These are phyloP conservation scores for Bipolaris bicolor DNA, from an alignment of 2,329 filamentous ascomycete species.

Conservation along the genomic window DNA sequence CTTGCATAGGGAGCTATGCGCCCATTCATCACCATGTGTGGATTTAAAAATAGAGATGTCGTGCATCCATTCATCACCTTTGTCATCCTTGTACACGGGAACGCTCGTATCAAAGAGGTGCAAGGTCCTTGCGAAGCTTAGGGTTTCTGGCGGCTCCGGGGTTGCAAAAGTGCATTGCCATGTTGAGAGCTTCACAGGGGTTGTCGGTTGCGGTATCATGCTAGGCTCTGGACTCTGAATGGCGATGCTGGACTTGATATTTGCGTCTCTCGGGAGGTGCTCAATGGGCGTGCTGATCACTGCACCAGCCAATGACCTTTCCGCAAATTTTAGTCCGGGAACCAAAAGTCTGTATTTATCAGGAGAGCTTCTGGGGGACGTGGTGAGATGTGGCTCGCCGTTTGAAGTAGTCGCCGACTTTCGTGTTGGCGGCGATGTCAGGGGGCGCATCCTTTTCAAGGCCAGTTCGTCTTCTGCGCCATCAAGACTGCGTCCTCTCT, in stretches of 20 bases:
- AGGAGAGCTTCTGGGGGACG: not conserved
- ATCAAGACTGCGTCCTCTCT: not conserved
- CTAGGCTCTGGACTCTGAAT: not conserved
- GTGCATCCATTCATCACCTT: not conserved
- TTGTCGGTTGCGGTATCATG: constrained; percentile 1
- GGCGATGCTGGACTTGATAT: constrained; percentile 18
- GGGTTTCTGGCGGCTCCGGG: constrained; percentile 21
- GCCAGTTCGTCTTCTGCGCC: constrained; percentile 7
- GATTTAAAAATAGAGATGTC: constrained; percentile 37
- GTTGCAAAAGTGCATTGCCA: constrained; percentile 7
- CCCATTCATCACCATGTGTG: constrained; percentile 32
- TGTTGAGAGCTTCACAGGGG: not conserved
- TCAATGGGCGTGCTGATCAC: not conserved
- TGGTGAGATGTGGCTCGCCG: not conserved
- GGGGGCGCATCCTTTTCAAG: constrained; percentile 21
- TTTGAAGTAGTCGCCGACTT: not conserved
- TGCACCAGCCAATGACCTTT: constrained; percentile 8
- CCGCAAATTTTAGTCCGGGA: constrained; percentile 9
- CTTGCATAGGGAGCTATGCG: constrained; percentile 31
- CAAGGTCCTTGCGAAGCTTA: constrained; percentile 32
- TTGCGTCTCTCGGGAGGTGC: constrained; percentile 15
- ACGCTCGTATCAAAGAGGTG: constrained; percentile 33
- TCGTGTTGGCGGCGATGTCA: constrained; percentile 7
- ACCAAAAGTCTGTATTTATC: constrained; percentile 15
- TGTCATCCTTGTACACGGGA: not conserved